Conservation (phyloP, 1,139 yeast species). For the Pneumocystis oryctolagi region DNA sequence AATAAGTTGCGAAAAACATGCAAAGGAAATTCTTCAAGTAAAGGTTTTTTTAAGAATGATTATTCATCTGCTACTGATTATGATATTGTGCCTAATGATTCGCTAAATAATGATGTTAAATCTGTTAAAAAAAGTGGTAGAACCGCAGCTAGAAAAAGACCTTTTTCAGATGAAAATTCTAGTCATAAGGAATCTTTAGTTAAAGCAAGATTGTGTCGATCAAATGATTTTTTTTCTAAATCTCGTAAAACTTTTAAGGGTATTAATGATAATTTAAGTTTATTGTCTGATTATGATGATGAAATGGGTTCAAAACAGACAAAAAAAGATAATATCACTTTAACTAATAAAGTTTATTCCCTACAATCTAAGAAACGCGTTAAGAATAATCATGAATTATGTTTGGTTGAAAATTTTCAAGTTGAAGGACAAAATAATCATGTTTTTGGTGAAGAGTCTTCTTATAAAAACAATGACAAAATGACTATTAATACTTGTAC, state of each 20-base stretch:
- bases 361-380: neutral
- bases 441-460: neutral
- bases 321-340: neutral
- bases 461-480: neutral
- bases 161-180: neutral
- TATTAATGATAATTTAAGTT: neutral
- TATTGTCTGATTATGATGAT: neutral
- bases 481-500: neutral
- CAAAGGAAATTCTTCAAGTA: slow-evolving; percentile 30
- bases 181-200: neutral
- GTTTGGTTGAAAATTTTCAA: neutral
- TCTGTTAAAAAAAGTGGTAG: neutral
- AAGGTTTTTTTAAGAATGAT: slow-evolving; percentile 59
- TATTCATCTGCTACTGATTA: slow-evolving; percentile 1
- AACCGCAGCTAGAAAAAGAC: neutral
- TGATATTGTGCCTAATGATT: neutral
- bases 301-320: neutral
- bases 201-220: neutral
- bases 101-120: neutral
- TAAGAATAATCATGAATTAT: neutral
- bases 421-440: neutral
- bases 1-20: neutral
- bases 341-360: neutral
- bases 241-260: neutral
- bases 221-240: neutral